These are phyloP conservation scores for Fusarium sp. DNA, from an alignment of 2,329 filamentous ascomycete species.

Conservation along the genomic window DNA sequence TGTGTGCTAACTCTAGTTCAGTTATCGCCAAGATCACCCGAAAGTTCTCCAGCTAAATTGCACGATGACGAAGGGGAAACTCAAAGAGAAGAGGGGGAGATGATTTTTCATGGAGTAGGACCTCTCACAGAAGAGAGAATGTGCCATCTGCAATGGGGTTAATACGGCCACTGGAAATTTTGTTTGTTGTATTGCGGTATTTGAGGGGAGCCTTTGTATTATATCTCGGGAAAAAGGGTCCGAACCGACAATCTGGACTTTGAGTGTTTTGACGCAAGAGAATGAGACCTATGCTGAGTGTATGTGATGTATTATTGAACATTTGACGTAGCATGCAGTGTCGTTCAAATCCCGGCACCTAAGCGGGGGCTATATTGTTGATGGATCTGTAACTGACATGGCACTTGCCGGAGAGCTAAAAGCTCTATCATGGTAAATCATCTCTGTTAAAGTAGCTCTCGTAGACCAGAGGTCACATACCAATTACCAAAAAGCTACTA, in stretches of 20 bases:
- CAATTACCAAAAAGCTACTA: neutral
- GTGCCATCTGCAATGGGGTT: constrained; percentile 38
- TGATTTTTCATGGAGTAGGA: constrained; percentile 35
- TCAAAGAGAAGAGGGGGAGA: constrained; percentile 8
- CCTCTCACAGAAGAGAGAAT: constrained; percentile 28
- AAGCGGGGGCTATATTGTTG: neutral
- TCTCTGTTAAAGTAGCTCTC: neutral
- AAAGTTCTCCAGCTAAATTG: constrained; percentile 74
- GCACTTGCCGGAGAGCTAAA: neutral
- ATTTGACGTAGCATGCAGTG: neutral
- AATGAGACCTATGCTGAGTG: neutral
- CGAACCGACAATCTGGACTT: constrained; percentile 38
- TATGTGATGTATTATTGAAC: neutral
- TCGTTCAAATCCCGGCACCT: neutral
- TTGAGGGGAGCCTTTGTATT: constrained; percentile 45
- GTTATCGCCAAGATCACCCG: constrained; percentile 96
- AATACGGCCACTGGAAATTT: constrained; percentile 41
- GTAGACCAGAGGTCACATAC: neutral
- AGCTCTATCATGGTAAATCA: neutral
- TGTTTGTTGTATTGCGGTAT: constrained; percentile 41
- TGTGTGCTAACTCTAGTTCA: constrained; percentile 50
- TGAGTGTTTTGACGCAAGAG: constrained; percentile 32
- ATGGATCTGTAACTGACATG: no score
- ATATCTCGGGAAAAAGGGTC: constrained; percentile 43
- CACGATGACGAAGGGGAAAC: constrained; percentile 8